These are phyloP conservation scores for Globisporangium acanthophoron DNA, from an alignment of 352 stramenopile genomes.

Conservation along the genomic window DNA sequence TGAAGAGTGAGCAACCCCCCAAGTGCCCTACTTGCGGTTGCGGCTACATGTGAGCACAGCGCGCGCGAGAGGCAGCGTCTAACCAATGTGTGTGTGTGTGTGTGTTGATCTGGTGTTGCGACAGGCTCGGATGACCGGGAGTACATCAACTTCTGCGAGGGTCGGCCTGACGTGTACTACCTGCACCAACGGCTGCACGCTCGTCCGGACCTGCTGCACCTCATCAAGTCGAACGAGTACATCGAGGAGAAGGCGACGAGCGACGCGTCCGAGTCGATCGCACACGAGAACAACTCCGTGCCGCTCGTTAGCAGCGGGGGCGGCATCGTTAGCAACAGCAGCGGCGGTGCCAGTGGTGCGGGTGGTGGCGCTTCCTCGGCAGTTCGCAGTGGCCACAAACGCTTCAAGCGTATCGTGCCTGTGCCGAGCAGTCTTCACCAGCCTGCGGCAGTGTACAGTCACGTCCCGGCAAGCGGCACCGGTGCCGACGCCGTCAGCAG, in stretches of 20 bases:
- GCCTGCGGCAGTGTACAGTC: background rate
- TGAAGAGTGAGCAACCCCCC: conserved; percentile 57
- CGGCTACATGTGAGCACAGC: conserved; percentile 16
- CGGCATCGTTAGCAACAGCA: background rate
- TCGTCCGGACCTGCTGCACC: conserved; percentile 61
- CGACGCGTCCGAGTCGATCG: conserved; percentile 45
- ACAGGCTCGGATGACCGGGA: conserved; percentile 68
- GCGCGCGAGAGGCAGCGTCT: background rate
- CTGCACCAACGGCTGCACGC: conserved; percentile 71
- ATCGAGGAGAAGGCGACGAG: conserved; percentile 72
- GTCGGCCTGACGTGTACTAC: conserved; percentile 72
- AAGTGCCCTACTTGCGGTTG: background rate
- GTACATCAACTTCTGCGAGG: conserved; percentile 77
- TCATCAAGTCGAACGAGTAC: conserved; percentile 84
- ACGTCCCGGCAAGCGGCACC: conserved; percentile 1
- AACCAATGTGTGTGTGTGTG: conserved; percentile 15
- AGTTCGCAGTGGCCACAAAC: conserved; percentile 38
- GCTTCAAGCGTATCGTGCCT: conserved; percentile 53
- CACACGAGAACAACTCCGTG: conserved; percentile 4
- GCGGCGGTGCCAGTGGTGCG: background rate
- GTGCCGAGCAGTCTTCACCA: background rate
- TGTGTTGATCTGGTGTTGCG: background rate
- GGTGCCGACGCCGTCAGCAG: background rate
- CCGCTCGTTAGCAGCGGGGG: background rate
- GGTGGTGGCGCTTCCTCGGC: conserved; percentile 11